Evolutionary conservation across 108 stramenopile species (phyloP).

Genomic region (Stephanodiscus triporus): DNA sequence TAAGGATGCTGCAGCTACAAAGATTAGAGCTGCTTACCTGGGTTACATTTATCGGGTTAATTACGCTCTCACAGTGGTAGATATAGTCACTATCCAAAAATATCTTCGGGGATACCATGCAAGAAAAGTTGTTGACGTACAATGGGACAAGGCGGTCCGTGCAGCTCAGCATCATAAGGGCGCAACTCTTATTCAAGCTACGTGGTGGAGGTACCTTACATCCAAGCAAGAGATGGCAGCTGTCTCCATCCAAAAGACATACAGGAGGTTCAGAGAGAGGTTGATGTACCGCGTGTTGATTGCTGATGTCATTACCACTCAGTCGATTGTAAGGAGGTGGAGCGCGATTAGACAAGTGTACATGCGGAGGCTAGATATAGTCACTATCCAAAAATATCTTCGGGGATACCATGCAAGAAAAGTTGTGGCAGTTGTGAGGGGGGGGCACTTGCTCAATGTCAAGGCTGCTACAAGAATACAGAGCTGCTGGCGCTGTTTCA

Average conservation of each 20-base stretch:
- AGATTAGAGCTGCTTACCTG: conserved; percentile 9
- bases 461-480: conserved; percentile 56
- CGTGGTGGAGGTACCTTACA: conserved; percentile 45
- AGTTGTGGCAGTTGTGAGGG: too few species aligned
- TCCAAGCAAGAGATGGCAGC: conserved; percentile 53
- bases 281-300: neutral
- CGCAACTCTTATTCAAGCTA: conserved; percentile 35
- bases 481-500: conserved; percentile 56
- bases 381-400: neutral
- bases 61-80: conserved; percentile 12
- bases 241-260: conserved; percentile 28
- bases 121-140: neutral
- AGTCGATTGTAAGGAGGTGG: conserved; percentile 15
- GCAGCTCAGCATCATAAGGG: conserved; percentile 10
- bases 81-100: conserved; percentile 4
- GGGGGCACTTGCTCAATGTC: neutral
- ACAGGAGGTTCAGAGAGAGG: conserved; percentile 6
- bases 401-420: neutral
- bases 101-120: neutral
- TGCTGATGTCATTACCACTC: neutral
- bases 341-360: neutral
- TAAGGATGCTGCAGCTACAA: neutral
- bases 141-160: neutral
- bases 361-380: neutral
- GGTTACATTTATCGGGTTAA: neutral